Base-by-base conservation (phyloP, 805 yeast species). In the Metschnikowia shivogae region DNA sequence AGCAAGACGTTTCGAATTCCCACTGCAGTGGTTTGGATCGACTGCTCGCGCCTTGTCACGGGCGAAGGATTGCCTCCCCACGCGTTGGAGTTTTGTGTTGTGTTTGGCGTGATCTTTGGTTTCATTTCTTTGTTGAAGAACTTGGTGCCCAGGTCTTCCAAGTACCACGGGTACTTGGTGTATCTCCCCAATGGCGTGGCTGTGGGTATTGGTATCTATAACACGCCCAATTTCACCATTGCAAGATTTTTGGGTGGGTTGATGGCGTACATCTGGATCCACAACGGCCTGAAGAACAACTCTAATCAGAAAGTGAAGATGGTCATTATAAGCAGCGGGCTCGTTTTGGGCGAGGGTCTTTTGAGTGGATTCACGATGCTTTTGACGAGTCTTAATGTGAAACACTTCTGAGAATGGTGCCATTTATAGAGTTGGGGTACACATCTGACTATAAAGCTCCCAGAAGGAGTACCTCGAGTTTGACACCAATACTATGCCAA, bases 11-110 rank as follows among this genome's bases (percentile, higher is more conserved):
- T 88, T 62, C 74, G 97, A 46, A 80, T 93, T 30, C 99, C 99
- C 4, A 93, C 99, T 0, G 97, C 98, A 0, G 80, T 89, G 3
- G 89, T 92, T 19, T 92, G 99, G 99, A 84, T 92, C 36, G 98
- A 92, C 62, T 90, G 98, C 61, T 89, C 97, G 0, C 71, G 99
- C 45, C 72, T 92, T 32, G 96, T 92, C 28, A 86, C 92, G 1
- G 99, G 98, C 1, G 76, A 84, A 45, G 96, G 96, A 0, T 69
- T 93, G 20, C 99, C 99, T 0, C 86, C 89, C 0, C 76, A 77
- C 46, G 96, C 89, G 0, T 66, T 73, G 46, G 77, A 72, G 42
- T 77, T 80, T 54, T 75, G 88, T 0, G 58, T 84, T 4, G 47
- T 70, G 0, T 81, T 89, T 57, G 95, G 92, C 0, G 48, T 77